Base-by-base conservation (phyloP, 2,329 filamentous ascomycete species). In the Corynespora cassiicola region DNA sequence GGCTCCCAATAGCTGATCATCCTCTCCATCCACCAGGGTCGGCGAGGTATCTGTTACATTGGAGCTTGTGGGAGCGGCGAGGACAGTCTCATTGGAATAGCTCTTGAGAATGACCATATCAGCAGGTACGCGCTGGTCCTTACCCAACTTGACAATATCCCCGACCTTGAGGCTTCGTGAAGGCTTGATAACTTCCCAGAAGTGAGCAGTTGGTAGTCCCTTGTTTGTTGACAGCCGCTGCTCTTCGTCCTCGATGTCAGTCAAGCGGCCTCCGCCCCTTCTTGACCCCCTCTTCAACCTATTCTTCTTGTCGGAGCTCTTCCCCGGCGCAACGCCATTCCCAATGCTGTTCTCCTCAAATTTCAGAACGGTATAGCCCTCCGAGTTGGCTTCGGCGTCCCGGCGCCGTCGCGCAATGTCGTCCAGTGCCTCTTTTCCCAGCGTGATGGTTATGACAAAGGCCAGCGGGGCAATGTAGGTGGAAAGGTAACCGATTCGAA, bases 371-470 rank as follows among this genome's bases (percentile, higher is more conserved):
- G 81, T 86, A 60, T 95, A 97, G 39, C 84, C 82, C 65, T 99
- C 94, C 2, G 92, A 87, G 65, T 99, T 99, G 3, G 94, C 92
- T 68, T 99, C 94, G 11, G 86, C 87, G 67, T 99, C 94, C 61
- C 95, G 82, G 50, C 87, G 80, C 44, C 95, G 80, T 52, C 94
- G 77, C 36, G 85, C 87, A 56, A 99, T 88, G 66, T 99, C 95
- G 65, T 99, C 94, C 58, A 88, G 85, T 0, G 94, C 95, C 70
- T 99, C 95, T 67, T 99, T 99, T 12, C 90, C 91, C 59, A 99
- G 79, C 0, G 94, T 96, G 50, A 99, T 94, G 26, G 84, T 76
- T 26, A 99, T 80, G 45, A 99, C 95, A 69, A 96, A 96, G 1
- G 86, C 90, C 47, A 99, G 72, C 1, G 94, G 94, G 14, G 88